phyloP scores from a whole-genome alignment of 352 stramenopile species.

The Phytopythium aichiense region DNA sequence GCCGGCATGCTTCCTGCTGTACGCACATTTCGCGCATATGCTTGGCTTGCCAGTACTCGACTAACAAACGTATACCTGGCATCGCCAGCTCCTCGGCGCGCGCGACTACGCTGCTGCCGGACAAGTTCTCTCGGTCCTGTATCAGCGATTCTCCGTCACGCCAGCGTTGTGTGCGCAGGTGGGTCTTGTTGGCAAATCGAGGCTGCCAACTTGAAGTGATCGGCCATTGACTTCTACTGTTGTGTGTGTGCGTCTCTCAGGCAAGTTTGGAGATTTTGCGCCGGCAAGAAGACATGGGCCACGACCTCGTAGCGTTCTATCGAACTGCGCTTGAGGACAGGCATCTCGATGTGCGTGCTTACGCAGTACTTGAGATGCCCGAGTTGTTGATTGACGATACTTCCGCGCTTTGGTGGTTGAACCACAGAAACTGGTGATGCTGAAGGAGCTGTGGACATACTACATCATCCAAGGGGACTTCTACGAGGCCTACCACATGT shows the following conservation, averaged over 20 bases:
- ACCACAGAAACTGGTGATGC: conserved; percentile 48
- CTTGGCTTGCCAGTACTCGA: not conserved
- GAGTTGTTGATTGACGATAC: not conserved
- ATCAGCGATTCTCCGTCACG: conserved; percentile 56
- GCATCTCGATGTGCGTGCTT: conserved; percentile 18
- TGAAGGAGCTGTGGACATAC: conserved; percentile 74
- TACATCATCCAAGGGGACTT: conserved; percentile 69
- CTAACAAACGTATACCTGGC: not conserved
- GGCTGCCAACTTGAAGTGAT: not conserved
- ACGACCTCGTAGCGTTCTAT: conserved; percentile 57
- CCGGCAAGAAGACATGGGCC: conserved; percentile 39
- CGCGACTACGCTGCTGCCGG: conserved; percentile 67
- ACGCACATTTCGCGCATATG: not conserved
- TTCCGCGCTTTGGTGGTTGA: conserved; percentile 5
- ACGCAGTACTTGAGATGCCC: not conserved
- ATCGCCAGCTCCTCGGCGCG: conserved; percentile 50
- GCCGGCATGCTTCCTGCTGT: not conserved
- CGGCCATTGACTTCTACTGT: not conserved
- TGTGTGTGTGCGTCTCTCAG: conserved; percentile 21
- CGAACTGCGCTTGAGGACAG: conserved; percentile 34
- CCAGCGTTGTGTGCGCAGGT: conserved; percentile 68
- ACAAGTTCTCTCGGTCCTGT: conserved; percentile 62
- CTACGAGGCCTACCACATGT: conserved; percentile 76
- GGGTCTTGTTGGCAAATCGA: not conserved
- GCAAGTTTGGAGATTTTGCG: conserved; percentile 75